Percentiles rank a stretch among this genome's conserved stretches.
phyloP scores from a whole-genome alignment of 352 stramenopile species.

The Phytopythium mirpurense region DNA sequence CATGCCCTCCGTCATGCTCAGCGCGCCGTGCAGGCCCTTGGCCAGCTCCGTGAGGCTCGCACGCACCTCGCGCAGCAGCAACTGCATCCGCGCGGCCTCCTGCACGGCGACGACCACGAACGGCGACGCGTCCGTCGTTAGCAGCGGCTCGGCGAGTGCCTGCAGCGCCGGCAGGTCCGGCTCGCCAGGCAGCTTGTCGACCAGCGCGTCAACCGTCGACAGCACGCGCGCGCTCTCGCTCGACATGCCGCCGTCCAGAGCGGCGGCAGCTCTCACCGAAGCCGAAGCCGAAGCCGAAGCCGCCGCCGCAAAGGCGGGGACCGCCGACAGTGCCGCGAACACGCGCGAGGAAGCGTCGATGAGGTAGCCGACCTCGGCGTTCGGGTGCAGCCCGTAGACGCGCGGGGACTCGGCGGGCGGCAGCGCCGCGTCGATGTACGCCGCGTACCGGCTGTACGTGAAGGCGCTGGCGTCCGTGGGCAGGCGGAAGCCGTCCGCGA shows the following conservation, averaged over 20 bases:
- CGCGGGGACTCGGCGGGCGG: slow-evolving; percentile 49
- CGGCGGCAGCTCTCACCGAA: slow-evolving; percentile 3
- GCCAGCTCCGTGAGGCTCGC: slow-evolving; percentile 57
- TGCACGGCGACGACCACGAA: slow-evolving; percentile 83
- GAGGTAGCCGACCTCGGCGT: slow-evolving; percentile 77
- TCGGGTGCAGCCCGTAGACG: slow-evolving; percentile 73
- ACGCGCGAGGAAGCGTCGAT: slow-evolving; percentile 75
- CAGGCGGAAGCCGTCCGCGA: slow-evolving; percentile 71
- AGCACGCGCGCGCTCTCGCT: slow-evolving; percentile 32
- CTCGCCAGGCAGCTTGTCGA: slow-evolving; percentile 54
- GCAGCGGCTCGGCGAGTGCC: slow-evolving; percentile 40
- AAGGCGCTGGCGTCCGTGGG: slow-evolving; percentile 50
- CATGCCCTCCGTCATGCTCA: slow-evolving; percentile 89
- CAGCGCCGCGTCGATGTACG: slow-evolving; percentile 68
- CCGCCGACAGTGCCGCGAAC: slow-evolving; percentile 81
- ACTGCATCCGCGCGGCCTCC: slow-evolving; percentile 73
- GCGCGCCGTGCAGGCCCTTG: slow-evolving; percentile 77
- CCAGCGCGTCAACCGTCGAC: slow-evolving; percentile 44
- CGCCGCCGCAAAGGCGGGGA: slow-evolving; percentile 73
- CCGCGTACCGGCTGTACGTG: slow-evolving; percentile 93
- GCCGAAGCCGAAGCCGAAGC: slow-evolving; percentile 9
- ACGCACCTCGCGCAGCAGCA: slow-evolving; percentile 56
- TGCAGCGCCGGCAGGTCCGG: slow-evolving; percentile 55
- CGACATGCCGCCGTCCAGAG: slow-evolving; percentile 5
- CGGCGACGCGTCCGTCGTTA: slow-evolving; percentile 61